Percentiles rank a stretch among this genome's conserved stretches.
These are phyloP conservation scores for Panaeolus cyanescens DNA, from an alignment of 768 basidiomycete genomes.

Conservation along the genomic window DNA sequence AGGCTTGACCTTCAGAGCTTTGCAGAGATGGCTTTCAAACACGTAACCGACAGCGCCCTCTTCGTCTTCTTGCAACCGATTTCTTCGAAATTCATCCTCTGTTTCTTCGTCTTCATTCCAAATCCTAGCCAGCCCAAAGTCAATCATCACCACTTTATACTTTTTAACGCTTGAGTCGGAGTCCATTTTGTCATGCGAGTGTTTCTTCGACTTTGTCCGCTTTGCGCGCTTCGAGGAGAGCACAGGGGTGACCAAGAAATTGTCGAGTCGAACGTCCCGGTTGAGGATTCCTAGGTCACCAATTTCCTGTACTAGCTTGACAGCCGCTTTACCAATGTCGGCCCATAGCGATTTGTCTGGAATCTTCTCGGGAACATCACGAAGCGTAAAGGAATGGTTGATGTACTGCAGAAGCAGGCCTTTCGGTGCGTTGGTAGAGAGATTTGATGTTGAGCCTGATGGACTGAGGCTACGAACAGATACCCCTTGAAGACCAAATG, in stretches of 20 bases:
- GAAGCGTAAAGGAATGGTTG: conserved; percentile 14
- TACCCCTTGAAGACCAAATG: background rate
- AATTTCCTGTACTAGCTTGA: conserved; percentile 13
- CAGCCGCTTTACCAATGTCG: conserved; percentile 14
- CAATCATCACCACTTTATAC: conserved; percentile 16
- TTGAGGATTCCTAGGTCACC: conserved; percentile 17
- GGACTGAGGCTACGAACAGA: background rate
- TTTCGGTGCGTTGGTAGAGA: background rate
- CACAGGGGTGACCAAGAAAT: conserved; percentile 16
- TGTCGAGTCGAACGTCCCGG: conserved; percentile 17
- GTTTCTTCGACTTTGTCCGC: background rate
- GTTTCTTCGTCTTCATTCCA: conserved; percentile 13
- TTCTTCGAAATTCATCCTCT: conserved; percentile 14
- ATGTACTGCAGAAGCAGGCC: conserved; percentile 16
- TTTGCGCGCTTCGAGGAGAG: background rate
- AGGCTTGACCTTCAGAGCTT: background rate
- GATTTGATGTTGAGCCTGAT: background rate
- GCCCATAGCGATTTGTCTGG: conserved; percentile 10
- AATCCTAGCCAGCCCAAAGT: conserved; percentile 15
- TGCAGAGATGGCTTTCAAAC: conserved; percentile 10
- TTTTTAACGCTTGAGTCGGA: background rate
- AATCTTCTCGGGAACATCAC: conserved; percentile 12
- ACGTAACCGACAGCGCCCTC: conserved; percentile 18
- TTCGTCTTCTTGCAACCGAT: conserved; percentile 12
- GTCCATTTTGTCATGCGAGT: background rate